Percentiles rank a stretch among this genome's conserved stretches.
These are phyloP conservation scores for Agrocybe praecox DNA, from an alignment of 768 basidiomycete genomes.

Conservation along the genomic window DNA sequence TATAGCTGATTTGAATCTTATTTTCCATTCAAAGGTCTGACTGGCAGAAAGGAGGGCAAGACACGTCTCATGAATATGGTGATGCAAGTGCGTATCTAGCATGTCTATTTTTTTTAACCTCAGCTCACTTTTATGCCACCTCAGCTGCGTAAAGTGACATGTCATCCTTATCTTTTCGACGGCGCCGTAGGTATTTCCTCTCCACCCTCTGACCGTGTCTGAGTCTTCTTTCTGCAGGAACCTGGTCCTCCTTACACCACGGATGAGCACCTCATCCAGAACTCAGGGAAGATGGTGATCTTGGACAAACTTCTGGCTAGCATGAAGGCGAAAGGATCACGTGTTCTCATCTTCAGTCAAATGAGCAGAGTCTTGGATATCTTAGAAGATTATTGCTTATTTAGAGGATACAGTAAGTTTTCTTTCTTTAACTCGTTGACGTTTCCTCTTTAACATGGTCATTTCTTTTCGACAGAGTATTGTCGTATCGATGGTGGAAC, in stretches of 20 bases:
- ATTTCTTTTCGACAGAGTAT: slow-evolving; percentile 60
- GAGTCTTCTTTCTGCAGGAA: slow-evolving; percentile 42
- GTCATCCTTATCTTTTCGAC: slow-evolving; percentile 91
- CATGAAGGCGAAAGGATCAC: slow-evolving; percentile 92
- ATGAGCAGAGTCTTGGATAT: slow-evolving; percentile 99
- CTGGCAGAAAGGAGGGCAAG: slow-evolving; percentile 98
- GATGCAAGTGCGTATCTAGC: slow-evolving; percentile 71
- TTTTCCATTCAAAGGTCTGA: slow-evolving; percentile 56
- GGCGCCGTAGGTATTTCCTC: slow-evolving; percentile 50
- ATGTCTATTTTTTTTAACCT: neutral
- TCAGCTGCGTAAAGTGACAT: slow-evolving; percentile 82
- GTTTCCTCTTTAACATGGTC: slow-evolving; percentile 2
- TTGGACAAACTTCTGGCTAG: slow-evolving; percentile 88
- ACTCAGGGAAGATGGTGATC: slow-evolving; percentile 97
- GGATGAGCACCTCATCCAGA: slow-evolving; percentile 93
- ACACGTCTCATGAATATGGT: slow-evolving; percentile 98
- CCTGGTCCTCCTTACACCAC: slow-evolving; percentile 99
- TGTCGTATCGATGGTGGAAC: slow-evolving; percentile 97
- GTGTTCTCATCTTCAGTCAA: slow-evolving; percentile 96
- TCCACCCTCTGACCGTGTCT: neutral
- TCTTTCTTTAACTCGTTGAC: neutral
- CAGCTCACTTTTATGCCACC: neutral
- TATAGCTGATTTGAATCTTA: neutral
- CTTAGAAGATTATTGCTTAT: slow-evolving; percentile 95
- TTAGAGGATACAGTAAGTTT: slow-evolving; percentile 74